These are phyloP conservation scores for Annulohypoxylon nitens DNA, from an alignment of 495 filamentous ascomycete genomes.

Conservation along the genomic window DNA sequence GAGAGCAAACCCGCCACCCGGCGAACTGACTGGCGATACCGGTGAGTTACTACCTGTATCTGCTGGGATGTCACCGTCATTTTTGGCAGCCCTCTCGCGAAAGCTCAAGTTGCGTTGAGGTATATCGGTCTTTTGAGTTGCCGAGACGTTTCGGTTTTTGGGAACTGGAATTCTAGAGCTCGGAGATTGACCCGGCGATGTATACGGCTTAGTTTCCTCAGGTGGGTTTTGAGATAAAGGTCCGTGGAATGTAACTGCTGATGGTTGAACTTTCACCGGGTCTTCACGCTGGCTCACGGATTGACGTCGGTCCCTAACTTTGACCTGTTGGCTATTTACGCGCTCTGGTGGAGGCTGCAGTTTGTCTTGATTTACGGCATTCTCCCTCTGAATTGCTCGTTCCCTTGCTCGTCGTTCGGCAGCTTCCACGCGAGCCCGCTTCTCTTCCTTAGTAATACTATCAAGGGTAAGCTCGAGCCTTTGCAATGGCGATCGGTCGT, in stretches of 20 bases:
- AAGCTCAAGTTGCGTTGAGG: conserved; percentile 65
- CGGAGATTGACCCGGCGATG: conserved; percentile 46
- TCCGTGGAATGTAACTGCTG: conserved; percentile 40
- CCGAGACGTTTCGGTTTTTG: conserved; percentile 39
- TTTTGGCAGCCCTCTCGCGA: conserved; percentile 60
- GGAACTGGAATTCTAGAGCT: conserved; percentile 49
- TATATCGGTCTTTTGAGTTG: conserved; percentile 47
- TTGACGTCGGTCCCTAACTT: conserved; percentile 31
- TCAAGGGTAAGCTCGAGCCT: conserved; percentile 88
- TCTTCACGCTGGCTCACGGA: conserved; percentile 30
- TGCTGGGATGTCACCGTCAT: conserved; percentile 51
- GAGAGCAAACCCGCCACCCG: conserved; percentile 47
- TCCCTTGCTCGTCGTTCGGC: conserved; percentile 75
- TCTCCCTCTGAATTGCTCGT: conserved; percentile 56
- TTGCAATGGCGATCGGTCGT: conserved; percentile 88
- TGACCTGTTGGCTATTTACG: conserved; percentile 40
- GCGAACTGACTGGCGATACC: conserved; percentile 43
- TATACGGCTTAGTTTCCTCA: conserved; percentile 52
- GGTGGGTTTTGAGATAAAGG: conserved; percentile 56
- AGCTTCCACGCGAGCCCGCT: conserved; percentile 82
- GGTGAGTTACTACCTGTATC: conserved; percentile 43
- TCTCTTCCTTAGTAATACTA: conserved; percentile 93
- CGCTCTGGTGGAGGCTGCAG: conserved; percentile 33
- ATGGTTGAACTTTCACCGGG: conserved; percentile 36
- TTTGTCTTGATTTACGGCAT: conserved; percentile 41